Conservation (phyloP, 2,329 filamentous ascomycete genomes). For the Phaeosphaeriaceae sp. region DNA sequence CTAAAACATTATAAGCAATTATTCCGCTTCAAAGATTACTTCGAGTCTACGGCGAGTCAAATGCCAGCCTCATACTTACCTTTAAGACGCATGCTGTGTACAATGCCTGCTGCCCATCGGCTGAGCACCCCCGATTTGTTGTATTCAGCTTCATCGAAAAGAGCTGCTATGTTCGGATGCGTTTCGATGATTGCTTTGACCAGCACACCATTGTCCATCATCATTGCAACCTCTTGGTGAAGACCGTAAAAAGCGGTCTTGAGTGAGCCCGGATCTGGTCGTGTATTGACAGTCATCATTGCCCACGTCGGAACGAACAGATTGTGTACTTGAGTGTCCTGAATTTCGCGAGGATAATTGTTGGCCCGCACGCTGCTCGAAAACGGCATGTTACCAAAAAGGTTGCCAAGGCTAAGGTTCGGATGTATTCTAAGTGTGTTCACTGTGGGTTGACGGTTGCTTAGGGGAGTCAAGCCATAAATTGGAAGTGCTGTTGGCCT, state of each 20-base stretch:
- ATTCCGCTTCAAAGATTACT: no score
- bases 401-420: conserved; percentile 24
- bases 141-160: conserved; percentile 26
- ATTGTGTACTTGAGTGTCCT: conserved; percentile 19
- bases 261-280: conserved; percentile 26
- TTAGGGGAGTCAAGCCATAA: conserved; percentile 20
- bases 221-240: conserved; percentile 17
- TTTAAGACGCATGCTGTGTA: conserved; percentile 26
- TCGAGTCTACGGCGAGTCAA: no score
- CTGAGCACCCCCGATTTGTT: conserved; percentile 25
- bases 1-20: conserved; percentile 6
- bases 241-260: conserved; percentile 15
- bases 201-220: conserved; percentile 17
- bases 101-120: conserved; percentile 31
- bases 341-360: conserved; percentile 14
- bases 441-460: conserved; percentile 26
- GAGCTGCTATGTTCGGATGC: conserved; percentile 30
- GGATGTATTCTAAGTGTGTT: conserved; percentile 30
- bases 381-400: conserved; percentile 27
- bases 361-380: conserved; percentile 17
- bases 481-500: neutral
- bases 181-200: conserved; percentile 21
- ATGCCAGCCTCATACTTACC: conserved; percentile 8
- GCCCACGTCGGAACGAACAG: conserved; percentile 32
- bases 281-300: conserved; percentile 31